Evolutionary conservation across 805 yeast species (phyloP), one percentile per base, ranked within the genome.

Genomic region (Yarrowia sp.): DNA sequence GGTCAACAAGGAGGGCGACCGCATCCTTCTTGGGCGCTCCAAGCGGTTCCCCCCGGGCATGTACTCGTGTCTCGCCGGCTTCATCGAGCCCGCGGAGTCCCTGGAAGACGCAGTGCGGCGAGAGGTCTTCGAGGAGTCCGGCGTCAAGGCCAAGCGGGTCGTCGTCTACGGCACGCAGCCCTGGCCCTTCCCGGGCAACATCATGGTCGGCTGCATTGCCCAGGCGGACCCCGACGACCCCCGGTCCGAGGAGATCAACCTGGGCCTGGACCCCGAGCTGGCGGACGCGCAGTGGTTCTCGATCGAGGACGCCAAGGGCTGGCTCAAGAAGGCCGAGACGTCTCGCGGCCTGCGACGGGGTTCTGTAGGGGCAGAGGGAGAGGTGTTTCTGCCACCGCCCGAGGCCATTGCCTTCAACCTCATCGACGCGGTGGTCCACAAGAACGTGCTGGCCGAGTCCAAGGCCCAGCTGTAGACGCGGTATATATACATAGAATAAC

Each of bases 51-150:
- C 84, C 6, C 58, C 64, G n/a, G 72, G 75, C 56, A 82, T 90
- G 85, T 93, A 86, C 74, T 81, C 93, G 16, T 87, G 96, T 69
- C 83, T 96, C 59, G 97, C 98, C 4, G 99, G 98, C 4, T 94
- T 94, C 73, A 85, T 93, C 83, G 99, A 93, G 72, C 97, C 97
- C 1, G 87, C 92, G 27, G 99, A 93, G 75, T 84, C 96, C 1
- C 84, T 93, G 19, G 98, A 93, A 73, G 86, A 84, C 49, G 94
- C 97, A 12, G 88, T 93, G 21, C 77, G 85, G 46, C 78, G 99
- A 65, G 99, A 93, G 72, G 87, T 89, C 29, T 92, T 94, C 90
- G 99, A 93, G 72, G 99, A 93, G 73, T 86, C 97, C 5, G 99
- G 99, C 7, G 87, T 90, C 33, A 79, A 74, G 60, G 84, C 80